Evolutionary conservation across 2,329 filamentous ascomycete species (phyloP).

Genomic region (Lachnellula hyalina): DNA sequence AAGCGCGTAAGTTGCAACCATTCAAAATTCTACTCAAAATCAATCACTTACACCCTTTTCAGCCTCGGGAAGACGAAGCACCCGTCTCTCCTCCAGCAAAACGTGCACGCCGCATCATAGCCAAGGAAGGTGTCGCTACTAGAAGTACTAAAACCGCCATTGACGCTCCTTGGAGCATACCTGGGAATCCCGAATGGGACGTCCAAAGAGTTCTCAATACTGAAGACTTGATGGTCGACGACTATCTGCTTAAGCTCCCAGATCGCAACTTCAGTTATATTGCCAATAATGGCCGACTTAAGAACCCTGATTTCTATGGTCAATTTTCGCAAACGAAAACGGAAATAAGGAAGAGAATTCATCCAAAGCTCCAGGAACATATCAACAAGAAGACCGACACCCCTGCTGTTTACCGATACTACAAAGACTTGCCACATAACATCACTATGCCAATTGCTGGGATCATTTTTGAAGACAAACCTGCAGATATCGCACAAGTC

Average conservation of each 20-base stretch:
- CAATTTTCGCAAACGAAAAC: neutral
- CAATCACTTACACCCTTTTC: neutral
- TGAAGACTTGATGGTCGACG: constrained; percentile 13
- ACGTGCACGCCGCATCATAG: neutral
- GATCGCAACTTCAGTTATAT: constrained; percentile 14
- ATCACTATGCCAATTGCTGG: constrained; percentile 20
- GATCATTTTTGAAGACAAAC: constrained; percentile 7
- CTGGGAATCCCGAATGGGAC: constrained; percentile 19
- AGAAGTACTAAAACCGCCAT: neutral
- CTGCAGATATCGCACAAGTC: neutral
- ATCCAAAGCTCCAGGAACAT: constrained; percentile 22
- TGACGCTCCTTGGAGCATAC: constrained; percentile 14
- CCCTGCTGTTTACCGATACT: constrained; percentile 12
- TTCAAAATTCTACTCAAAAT: neutral
- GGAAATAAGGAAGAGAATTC: constrained; percentile 1
- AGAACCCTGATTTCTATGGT: constrained; percentile 6
- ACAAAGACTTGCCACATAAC: constrained; percentile 13
- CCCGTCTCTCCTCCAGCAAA: neutral
- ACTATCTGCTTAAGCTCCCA: constrained; percentile 17
- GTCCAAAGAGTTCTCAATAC: constrained; percentile 13
- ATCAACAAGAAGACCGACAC: constrained; percentile 21
- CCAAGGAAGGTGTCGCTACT: neutral
- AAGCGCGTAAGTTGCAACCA: neutral
- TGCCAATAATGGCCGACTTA: constrained; percentile 13
- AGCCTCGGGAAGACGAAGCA: neutral